Percentiles rank a stretch among this genome's conserved stretches.
These are phyloP conservation scores for Litchi chinensis DNA, from an alignment of 345 rosid species.

Conservation along the genomic window DNA sequence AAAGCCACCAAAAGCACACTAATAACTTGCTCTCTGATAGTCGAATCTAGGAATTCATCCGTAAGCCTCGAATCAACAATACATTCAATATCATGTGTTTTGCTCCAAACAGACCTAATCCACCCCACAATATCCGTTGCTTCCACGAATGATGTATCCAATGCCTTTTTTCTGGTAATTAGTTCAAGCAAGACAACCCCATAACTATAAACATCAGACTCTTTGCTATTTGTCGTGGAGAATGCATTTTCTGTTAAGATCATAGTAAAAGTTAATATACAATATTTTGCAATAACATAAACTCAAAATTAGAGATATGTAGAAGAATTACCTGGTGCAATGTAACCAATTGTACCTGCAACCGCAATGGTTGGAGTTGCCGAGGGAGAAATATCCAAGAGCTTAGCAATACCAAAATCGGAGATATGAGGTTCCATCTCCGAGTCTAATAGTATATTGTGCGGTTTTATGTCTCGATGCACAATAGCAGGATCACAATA, in stretches of 20 bases:
- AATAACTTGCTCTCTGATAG: conserved; percentile 52
- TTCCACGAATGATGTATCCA: conserved; percentile 43
- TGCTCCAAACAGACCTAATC: conserved; percentile 50
- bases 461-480: conserved; percentile 83
- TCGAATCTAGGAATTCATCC: conserved; percentile 53
- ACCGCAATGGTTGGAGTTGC: conserved; percentile 44
- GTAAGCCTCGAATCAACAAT: conserved; percentile 47
- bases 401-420: conserved; percentile 79
- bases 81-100: conserved; percentile 33
- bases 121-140: conserved; percentile 49
- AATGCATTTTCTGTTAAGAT: conserved; percentile 63
- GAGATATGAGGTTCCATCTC: conserved; percentile 82
- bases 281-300: neutral
- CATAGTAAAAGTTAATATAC: neutral
- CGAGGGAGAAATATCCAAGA: conserved; percentile 53
- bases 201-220: conserved; percentile 67
- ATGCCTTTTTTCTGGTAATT: conserved; percentile 51
- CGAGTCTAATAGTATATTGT: conserved; percentile 69
- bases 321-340: conserved; percentile 67
- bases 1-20: conserved; percentile 51
- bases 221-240: conserved; percentile 49
- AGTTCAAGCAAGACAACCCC: conserved; percentile 76
- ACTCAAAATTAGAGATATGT: too few species aligned
- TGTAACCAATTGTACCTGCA: conserved; percentile 75
- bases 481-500: conserved; percentile 74